These are phyloP conservation scores for Glaciozyma antarctica DNA, from an alignment of 768 basidiomycete species.

Conservation along the genomic window DNA sequence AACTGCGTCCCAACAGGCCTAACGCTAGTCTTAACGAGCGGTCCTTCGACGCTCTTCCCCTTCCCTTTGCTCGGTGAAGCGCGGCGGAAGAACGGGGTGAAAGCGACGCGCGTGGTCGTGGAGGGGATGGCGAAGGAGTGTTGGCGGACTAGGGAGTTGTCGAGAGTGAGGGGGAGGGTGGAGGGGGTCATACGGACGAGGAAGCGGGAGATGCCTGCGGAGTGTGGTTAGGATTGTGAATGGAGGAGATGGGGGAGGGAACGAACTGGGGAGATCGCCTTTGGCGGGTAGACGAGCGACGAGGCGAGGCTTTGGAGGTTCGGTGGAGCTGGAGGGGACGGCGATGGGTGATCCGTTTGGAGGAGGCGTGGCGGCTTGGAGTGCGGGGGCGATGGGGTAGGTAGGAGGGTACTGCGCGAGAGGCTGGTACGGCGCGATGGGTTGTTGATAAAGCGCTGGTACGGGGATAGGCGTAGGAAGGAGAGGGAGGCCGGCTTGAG, in stretches of 20 bases:
- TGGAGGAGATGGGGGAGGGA: neutral
- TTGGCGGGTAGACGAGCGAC: neutral
- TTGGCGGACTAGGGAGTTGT: constrained; percentile 10
- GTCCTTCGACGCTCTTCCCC: neutral
- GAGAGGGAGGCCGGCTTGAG: neutral
- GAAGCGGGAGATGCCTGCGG: constrained; percentile 10
- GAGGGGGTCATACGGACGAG: neutral
- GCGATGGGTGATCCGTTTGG: neutral
- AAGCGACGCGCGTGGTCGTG: constrained; percentile 1
- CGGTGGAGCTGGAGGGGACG: neutral
- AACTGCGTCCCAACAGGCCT: neutral
- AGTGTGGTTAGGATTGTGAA: neutral
- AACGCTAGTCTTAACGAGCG: neutral
- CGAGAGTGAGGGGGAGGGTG: constrained; percentile 3
- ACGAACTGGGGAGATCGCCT: constrained; percentile 10
- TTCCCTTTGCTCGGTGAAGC: neutral
- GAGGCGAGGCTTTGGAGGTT: neutral
- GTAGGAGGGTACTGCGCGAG: neutral
- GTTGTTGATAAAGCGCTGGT: neutral
- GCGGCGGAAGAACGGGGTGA: constrained; percentile 1
- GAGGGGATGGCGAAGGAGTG: constrained; percentile 18
- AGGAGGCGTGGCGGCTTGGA: neutral
- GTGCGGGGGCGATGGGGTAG: neutral
- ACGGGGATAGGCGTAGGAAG: neutral
- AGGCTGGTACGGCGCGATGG: neutral